Base-by-base conservation (phyloP, 2,329 filamentous ascomycete species). In the Phialemoniopsis sp. region DNA sequence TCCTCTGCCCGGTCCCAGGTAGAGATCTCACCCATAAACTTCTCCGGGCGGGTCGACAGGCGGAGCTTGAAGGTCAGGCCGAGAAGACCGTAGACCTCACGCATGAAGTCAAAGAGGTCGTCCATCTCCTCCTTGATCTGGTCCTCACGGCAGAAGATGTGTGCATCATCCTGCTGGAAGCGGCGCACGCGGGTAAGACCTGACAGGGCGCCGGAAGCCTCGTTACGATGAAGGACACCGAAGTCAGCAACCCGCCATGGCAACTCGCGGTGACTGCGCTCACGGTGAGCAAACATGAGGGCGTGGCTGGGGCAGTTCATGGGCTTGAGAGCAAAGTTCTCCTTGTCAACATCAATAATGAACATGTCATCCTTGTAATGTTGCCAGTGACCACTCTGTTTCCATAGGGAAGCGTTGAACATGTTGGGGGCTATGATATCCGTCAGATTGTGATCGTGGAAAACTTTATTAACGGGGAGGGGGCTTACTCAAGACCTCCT, bases 381-480 rank as follows among this genome's bases (percentile, higher is more conserved):
- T 44, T 85, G 80, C 90, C 91, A 96, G 63, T 97, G 93, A 36
- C 93, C 93, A 8, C 89, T 95, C 16, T 81, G 86, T 70, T 95
- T 93, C 93, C 93, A 97, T 13, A 97, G 70, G 7, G 88, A 78
- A 12, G 89, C 81, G 58, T 96, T 95, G 72, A 85, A 98, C 85
- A 98, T 94, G 68, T 93, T 97, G 37, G 93, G 93, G 4, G 90
- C n/a, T n/a, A n/a, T n/a, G n/a, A n/a, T n/a, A n/a, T n/a, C n/a
- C n/a, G n/a, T n/a, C n/a, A n/a, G n/a, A n/a, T n/a, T n/a, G n/a
- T n/a, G n/a, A n/a, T n/a, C n/a, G n/a, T n/a, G n/a, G n/a, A n/a
- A n/a, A n/a, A n/a, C n/a, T n/a, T n/a, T n/a, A n/a, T n/a, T n/a
- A n/a, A n/a, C n/a, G n/a, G n/a, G n/a, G n/a, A n/a, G n/a, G n/a